Evolutionary conservation across 371 early-diverging fungal species (phyloP), one percentile per base, ranked within the genome.

Genomic region (Blakeslea trispora): DNA sequence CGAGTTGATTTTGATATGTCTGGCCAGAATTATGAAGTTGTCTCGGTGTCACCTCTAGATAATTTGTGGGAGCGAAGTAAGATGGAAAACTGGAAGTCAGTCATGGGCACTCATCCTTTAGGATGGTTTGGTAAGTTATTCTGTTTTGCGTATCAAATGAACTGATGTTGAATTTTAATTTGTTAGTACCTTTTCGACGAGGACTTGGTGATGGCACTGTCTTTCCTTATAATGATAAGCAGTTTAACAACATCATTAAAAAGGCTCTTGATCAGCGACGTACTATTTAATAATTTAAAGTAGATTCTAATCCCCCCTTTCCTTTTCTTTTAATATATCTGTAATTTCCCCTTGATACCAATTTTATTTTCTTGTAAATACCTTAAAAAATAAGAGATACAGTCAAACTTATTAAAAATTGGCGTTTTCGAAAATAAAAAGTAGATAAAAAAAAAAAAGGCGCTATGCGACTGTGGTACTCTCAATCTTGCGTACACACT

Each of bases 141-240:
- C 22, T 52, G 17, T 28, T 41, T 21, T 14, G 19, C 7, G 35
- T 28, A 47, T 23, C n/a, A 15, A 5, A 41, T 41, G n/a, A 41
- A 11, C 5, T 17, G 18, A 18, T 19, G 9, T 48, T 32, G 14
- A 7, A 19, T 8, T 35, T 19, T 14, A 7, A 28, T 7, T 28
- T 18, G 8, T 4, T 55, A 77, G 78, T 77, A 2, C 78, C 78
- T 39, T 28, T 74, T 19, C 55, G 50, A 42, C 64, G 74, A 41
- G 71, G 73, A 1, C 55, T 68, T 19, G 82, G 84, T 23, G 72
- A 79, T 56, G 84, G 84, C 1, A 59, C 67, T 41, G 66, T 77
- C 6, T 81, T 74, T 42, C 77, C 78, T 8, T 84, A 74, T 55
- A 81, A 76, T 50, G 72, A 77, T 18, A 55, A 61, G n/a, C 69